Conservation (phyloP, 495 filamentous ascomycete species). For the Pyrenopolyporus hunteri region DNA sequence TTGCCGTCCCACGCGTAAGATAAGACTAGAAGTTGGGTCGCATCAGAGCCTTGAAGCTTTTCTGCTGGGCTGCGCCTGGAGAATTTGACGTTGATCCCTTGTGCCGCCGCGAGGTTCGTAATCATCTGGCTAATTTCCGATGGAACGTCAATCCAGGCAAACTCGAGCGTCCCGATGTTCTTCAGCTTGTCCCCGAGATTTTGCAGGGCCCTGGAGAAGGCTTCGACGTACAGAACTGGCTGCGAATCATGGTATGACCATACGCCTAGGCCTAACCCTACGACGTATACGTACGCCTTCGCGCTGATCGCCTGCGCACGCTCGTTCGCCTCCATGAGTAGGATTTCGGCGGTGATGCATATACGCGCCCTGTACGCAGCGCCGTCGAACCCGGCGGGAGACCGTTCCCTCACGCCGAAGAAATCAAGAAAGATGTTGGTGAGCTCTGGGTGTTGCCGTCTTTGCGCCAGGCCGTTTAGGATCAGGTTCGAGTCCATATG, state of each 20-base stretch:
- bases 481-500: conserved; percentile 36
- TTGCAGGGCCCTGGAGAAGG: conserved; percentile 22
- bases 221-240: conserved; percentile 30
- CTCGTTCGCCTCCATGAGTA: conserved; percentile 41
- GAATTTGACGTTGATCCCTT: conserved; percentile 40
- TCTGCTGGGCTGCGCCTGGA: conserved; percentile 42
- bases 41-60: conserved; percentile 27
- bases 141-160: conserved; percentile 13
- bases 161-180: conserved; percentile 27
- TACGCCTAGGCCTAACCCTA: conserved; percentile 49
- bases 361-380: conserved; percentile 41
- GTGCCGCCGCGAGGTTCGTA: not conserved
- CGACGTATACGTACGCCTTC: conserved; percentile 45
- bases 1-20: conserved; percentile 51
- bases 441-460: conserved; percentile 28
- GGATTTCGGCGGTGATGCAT: conserved; percentile 35
- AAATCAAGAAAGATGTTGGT: conserved; percentile 27
- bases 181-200: not conserved
- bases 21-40: conserved; percentile 42
- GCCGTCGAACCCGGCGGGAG: conserved; percentile 9
- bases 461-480: not conserved
- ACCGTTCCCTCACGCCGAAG: conserved; percentile 2
- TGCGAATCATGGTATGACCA: conserved; percentile 34
- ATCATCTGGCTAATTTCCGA: not conserved
- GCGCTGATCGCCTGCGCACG: conserved; percentile 31